Conservation (phyloP, 768 basidiomycete genomes). For the Psilocybe azurescens region DNA sequence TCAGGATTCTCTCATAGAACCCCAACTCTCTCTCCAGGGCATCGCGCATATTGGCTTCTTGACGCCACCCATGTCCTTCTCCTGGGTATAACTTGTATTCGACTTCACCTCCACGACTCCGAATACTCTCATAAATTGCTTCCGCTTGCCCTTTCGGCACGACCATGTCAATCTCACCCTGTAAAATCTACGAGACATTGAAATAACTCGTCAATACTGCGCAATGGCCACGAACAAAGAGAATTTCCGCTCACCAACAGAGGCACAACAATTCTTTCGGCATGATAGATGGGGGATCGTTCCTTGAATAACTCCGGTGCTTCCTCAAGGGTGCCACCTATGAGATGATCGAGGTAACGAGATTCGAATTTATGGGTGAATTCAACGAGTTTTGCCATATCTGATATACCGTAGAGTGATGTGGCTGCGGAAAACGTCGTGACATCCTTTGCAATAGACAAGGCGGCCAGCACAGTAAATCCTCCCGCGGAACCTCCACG, state of each 20-base stretch:
- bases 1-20: slow-evolving; percentile 58
- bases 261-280: slow-evolving; percentile 63
- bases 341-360: slow-evolving; percentile 59
- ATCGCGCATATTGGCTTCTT: slow-evolving; percentile 56
- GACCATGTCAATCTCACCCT: slow-evolving; percentile 65
- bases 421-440: slow-evolving; percentile 66
- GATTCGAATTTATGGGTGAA: slow-evolving; percentile 80
- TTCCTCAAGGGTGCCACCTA: slow-evolving; percentile 63
- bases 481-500: slow-evolving; percentile 80
- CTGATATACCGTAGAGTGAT: slow-evolving; percentile 72
- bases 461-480: slow-evolving; percentile 61
- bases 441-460: slow-evolving; percentile 44
- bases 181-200: slow-evolving; percentile 55
- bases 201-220: not conserved
- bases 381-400: slow-evolving; percentile 57
- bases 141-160: slow-evolving; percentile 74
- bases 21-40: slow-evolving; percentile 56
- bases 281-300: slow-evolving; percentile 68
- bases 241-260: slow-evolving; percentile 54
- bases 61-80: slow-evolving; percentile 71
- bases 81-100: slow-evolving; percentile 67
- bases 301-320: slow-evolving; percentile 62
- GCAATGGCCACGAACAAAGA: not conserved
- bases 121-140: slow-evolving; percentile 58
- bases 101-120: slow-evolving; percentile 52